Evolutionary conservation across 768 basidiomycete species (phyloP).

Genomic region (Trametes cubensis): DNA sequence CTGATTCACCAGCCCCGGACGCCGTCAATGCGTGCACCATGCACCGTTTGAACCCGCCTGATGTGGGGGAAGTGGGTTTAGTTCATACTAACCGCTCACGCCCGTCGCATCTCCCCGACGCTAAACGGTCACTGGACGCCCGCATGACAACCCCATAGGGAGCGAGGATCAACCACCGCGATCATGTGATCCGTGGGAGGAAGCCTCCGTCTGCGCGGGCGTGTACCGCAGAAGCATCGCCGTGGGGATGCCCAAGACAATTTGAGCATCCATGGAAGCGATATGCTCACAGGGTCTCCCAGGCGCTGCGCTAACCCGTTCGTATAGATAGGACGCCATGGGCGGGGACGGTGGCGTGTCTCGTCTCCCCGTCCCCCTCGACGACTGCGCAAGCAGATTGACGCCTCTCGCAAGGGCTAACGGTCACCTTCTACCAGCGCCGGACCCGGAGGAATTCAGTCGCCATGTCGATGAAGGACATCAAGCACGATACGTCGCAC

Average conservation of each 20-base stretch:
- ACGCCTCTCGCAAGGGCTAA: background rate
- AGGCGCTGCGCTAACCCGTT: conserved; percentile 6
- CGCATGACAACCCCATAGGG: conserved; percentile 11
- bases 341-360: background rate
- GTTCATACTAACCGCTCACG: background rate
- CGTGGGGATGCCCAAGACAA: conserved; percentile 8
- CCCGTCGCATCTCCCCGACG: background rate
- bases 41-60: background rate
- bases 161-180: background rate
- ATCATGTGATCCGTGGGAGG: conserved; percentile 14
- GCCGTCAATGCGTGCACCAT: background rate
- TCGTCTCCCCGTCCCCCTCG: conserved; percentile 2
- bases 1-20: background rate
- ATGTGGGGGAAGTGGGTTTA: background rate
- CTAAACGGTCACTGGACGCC: background rate
- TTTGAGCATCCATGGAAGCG: background rate
- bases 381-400: background rate
- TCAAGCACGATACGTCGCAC: conserved; percentile 12
- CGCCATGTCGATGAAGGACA: conserved; percentile 3
- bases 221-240: background rate
- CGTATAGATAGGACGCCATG: conserved; percentile 11
- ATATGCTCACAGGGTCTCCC: conserved; percentile 4
- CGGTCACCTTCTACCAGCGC: background rate
- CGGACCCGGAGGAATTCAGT: conserved; percentile 1
- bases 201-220: background rate